Conservation (phyloP, 768 basidiomycete species). For the Plicaturopsis crispa region DNA sequence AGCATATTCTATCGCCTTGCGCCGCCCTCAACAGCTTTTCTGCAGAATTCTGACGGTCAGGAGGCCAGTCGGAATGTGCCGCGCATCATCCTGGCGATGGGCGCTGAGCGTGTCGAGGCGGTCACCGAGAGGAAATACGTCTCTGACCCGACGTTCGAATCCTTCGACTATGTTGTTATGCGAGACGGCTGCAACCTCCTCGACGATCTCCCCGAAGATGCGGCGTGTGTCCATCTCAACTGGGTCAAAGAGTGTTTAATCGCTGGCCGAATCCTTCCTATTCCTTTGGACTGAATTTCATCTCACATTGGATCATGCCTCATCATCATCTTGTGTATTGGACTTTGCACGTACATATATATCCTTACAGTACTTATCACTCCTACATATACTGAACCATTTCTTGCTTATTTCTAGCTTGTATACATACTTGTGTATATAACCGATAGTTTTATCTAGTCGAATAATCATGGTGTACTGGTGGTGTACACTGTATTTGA, state of each 20-base stretch:
- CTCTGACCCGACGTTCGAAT: constrained; percentile 19
- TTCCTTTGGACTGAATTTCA: constrained; percentile 22
- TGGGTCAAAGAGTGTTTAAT: constrained; percentile 81
- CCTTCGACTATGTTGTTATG: constrained; percentile 59
- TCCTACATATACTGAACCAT: too few species aligned
- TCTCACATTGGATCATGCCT: too few species aligned
- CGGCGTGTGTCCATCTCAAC: constrained; percentile 40
- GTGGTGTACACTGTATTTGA: too few species aligned
- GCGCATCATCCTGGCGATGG: constrained; percentile 72
- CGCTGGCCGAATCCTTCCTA: constrained; percentile 43
- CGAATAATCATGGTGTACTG: too few species aligned
- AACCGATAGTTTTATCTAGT: too few species aligned
- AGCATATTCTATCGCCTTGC: constrained; percentile 1
- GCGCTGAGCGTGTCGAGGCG: constrained; percentile 64
- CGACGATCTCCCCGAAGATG: constrained; percentile 18
- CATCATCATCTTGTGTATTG: too few species aligned
- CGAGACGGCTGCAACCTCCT: constrained; percentile 34
- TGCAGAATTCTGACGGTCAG: constrained; percentile 9
- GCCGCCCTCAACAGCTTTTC: constrained; percentile 16
- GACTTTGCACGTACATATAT: too few species aligned
- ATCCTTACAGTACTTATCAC: too few species aligned
- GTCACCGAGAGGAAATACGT: constrained; percentile 41
- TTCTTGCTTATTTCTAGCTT: too few species aligned
- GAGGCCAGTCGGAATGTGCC: constrained; percentile 41
- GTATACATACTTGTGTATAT: too few species aligned